phyloP scores from a whole-genome alignment of 2,329 filamentous ascomycete species.

The Cytospora piceae region DNA sequence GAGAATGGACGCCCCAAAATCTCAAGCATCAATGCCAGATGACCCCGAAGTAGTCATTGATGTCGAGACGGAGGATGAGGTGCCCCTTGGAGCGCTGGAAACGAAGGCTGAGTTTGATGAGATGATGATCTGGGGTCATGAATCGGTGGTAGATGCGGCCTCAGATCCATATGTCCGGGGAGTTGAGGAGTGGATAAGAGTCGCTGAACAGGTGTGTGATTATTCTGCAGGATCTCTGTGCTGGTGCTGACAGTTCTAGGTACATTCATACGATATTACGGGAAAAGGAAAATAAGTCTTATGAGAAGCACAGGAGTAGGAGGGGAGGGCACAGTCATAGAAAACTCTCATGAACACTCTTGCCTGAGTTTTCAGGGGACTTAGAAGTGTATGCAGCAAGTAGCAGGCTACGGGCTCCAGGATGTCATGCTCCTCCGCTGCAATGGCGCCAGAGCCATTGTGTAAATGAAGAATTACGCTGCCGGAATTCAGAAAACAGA shows the following conservation, averaged over 20 bases:
- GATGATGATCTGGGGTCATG: slow-evolving; percentile 85
- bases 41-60: slow-evolving; percentile 36
- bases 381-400: neutral
- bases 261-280: slow-evolving; percentile 25
- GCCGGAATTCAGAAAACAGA: neutral
- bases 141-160: slow-evolving; percentile 62
- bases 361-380: neutral
- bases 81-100: slow-evolving; percentile 61
- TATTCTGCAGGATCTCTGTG: too few relatives aligned
- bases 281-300: slow-evolving; percentile 8
- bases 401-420: neutral
- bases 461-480: neutral
- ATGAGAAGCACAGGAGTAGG: neutral
- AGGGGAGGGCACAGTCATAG: neutral
- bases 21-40: slow-evolving; percentile 37
- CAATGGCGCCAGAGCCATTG: neutral
- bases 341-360: neutral
- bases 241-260: slow-evolving; percentile 18
- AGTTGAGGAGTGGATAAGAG: slow-evolving; percentile 78
- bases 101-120: slow-evolving; percentile 72
- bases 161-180: slow-evolving; percentile 74
- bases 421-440: neutral
- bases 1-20: slow-evolving; percentile 44
- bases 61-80: slow-evolving; percentile 47
- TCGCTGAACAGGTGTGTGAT: slow-evolving; percentile 56